Conservation (phyloP, 169 alveolate species). For the Plasmodium vivax region DNA sequence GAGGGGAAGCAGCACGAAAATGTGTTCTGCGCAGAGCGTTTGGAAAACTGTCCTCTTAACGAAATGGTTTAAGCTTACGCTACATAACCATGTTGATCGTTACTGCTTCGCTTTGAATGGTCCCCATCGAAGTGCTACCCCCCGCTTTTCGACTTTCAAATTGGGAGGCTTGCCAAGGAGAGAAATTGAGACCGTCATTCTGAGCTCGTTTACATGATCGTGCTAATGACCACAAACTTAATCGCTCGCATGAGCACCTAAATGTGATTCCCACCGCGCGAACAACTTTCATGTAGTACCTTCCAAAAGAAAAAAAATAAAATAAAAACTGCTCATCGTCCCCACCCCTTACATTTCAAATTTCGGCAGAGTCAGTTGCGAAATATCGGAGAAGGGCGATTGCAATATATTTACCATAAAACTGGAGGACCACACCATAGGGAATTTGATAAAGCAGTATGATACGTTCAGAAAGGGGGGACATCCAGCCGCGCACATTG, state of each 20-base stretch:
- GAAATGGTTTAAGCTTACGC: background rate
- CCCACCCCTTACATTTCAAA: background rate
- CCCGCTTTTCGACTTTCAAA: background rate
- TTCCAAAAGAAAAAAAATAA: background rate
- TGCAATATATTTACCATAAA: conserved; percentile 64
- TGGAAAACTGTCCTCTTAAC: background rate
- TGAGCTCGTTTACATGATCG: background rate
- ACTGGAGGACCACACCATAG: conserved; percentile 73
- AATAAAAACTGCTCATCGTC: background rate
- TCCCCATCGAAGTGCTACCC: background rate
- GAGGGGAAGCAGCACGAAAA: background rate
- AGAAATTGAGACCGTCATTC: background rate
- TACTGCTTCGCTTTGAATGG: background rate
- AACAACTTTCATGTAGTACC: background rate
- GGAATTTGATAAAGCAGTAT: conserved; percentile 68
- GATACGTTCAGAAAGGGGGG: background rate
- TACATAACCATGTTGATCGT: background rate
- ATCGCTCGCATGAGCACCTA: background rate
- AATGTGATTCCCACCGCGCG: background rate
- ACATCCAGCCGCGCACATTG: background rate
- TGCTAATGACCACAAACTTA: background rate
- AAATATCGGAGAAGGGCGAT: conserved; percentile 70
- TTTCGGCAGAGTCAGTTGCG: conserved; percentile 45
- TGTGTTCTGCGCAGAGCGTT: background rate
- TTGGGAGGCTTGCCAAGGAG: background rate